phyloP scores from a whole-genome alignment of 495 filamentous ascomycete genomes.

The Penicillium argentinense region DNA sequence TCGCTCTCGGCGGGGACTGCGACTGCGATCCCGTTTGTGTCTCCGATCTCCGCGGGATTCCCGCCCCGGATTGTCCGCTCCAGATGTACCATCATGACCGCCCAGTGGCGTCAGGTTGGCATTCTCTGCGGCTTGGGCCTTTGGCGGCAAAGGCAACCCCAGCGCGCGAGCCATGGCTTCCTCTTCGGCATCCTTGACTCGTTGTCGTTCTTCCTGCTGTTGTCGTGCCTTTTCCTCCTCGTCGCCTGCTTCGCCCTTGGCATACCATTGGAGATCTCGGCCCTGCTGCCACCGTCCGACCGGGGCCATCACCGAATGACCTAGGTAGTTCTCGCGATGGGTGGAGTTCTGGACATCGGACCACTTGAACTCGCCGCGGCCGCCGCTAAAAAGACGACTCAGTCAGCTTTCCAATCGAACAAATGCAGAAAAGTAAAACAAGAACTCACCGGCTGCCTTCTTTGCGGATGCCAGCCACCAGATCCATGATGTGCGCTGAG shows the following conservation, averaged over 20 bases:
- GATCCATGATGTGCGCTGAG: constrained; percentile 73
- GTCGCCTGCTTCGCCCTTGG: constrained; percentile 60
- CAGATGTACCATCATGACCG: constrained; percentile 28
- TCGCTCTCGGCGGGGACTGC: constrained; percentile 36
- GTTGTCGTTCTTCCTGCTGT: constrained; percentile 71
- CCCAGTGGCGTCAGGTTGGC: constrained; percentile 45
- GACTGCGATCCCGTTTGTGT: constrained; percentile 30
- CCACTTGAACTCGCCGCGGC: constrained; percentile 93
- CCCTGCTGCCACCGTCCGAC: constrained; percentile 95
- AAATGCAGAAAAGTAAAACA: not conserved
- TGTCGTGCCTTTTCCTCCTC: constrained; percentile 60
- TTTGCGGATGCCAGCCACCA: constrained; percentile 89
- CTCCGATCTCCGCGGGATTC: constrained; percentile 28
- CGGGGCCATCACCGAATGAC: constrained; percentile 91
- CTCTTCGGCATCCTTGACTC: constrained; percentile 88
- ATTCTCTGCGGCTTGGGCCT: constrained; percentile 31
- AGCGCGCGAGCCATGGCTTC: constrained; percentile 82
- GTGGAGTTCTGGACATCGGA: constrained; percentile 82
- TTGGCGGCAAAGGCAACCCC: constrained; percentile 67
- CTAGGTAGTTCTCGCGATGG: constrained; percentile 96
- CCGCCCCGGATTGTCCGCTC: constrained; percentile 20
- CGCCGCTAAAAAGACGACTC: constrained; percentile 67
- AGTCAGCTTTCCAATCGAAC: constrained; percentile 13
- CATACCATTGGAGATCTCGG: constrained; percentile 87
- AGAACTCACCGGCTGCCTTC: constrained; percentile 70